Conservation (phyloP, 2,329 filamentous ascomycete genomes). For the Aciculosporium take region DNA sequence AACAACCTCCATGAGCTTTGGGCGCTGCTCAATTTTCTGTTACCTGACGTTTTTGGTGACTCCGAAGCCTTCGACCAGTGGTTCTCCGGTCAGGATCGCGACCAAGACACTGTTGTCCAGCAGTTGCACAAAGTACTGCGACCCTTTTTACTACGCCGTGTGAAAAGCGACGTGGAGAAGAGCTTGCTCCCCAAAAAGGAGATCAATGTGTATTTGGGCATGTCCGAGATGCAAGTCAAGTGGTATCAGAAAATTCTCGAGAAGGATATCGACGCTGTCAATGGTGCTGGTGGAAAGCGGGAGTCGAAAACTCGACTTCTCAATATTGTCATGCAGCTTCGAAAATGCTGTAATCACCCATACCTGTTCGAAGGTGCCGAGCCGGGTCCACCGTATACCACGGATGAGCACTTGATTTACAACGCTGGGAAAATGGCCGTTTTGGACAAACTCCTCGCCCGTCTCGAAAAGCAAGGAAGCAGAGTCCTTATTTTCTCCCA, state of each 20-base stretch:
- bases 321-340: conserved; percentile 98
- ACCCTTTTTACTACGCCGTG: conserved; percentile 85
- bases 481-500: conserved; percentile 98
- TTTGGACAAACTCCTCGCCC: conserved; percentile 75
- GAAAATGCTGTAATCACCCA: conserved; percentile 97
- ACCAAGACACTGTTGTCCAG: conserved; percentile 91
- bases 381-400: conserved; percentile 93
- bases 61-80: conserved; percentile 94
- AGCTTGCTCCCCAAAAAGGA: conserved; percentile 95
- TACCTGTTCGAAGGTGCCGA: conserved; percentile 97
- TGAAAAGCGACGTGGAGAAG: conserved; percentile 97
- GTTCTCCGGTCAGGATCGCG: conserved; percentile 82
- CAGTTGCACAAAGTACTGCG: conserved; percentile 87
- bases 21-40: conserved; percentile 90
- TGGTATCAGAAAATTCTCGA: conserved; percentile 99
- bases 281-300: conserved; percentile 87
- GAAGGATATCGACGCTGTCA: conserved; percentile 97
- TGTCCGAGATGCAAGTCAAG: conserved; percentile 98
- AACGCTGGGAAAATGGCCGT: conserved; percentile 98
- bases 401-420: conserved; percentile 84
- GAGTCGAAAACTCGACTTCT: conserved; percentile 94
- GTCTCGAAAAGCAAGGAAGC: conserved; percentile 75
- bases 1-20: conserved; percentile 97
- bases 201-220: conserved; percentile 89
- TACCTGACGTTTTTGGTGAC: conserved; percentile 97